Evolutionary conservation across 805 yeast species (phyloP).

Genomic region (Kodamaea lidongshanica): DNA sequence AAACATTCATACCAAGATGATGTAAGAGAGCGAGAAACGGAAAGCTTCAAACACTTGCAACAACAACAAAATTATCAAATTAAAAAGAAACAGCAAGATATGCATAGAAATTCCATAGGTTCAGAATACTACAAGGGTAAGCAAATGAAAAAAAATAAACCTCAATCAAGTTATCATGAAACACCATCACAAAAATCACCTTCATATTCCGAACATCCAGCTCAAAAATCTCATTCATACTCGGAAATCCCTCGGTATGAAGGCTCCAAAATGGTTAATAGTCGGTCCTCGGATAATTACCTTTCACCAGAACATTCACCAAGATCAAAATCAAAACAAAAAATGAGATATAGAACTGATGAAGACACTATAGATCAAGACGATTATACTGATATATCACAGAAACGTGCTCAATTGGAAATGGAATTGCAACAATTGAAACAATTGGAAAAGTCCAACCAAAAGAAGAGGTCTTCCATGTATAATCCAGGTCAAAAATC

Average conservation of each 20-base stretch:
- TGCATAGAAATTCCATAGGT: constrained; percentile 8
- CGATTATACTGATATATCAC: constrained; percentile 26
- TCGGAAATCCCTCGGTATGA: constrained; percentile 12
- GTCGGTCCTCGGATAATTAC: too few relatives aligned
- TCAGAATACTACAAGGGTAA: constrained; percentile 3
- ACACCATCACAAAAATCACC: constrained; percentile 10
- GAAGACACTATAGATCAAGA: constrained; percentile 8
- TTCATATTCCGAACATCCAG: constrained; percentile 9
- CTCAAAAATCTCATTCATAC: constrained; percentile 14
- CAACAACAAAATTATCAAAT: constrained; percentile 27
- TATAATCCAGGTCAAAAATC: constrained; percentile 5
- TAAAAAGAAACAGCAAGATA: constrained; percentile 13
- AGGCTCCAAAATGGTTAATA: constrained; percentile 15
- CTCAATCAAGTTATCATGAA: constrained; percentile 12
- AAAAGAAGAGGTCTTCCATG: constrained; percentile 2
- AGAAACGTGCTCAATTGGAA: constrained; percentile 35
- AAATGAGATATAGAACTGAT: constrained; percentile 4
- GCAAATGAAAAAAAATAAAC: constrained; percentile 11
- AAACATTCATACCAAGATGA: constrained; percentile 16
- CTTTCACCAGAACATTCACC: constrained; percentile 22
- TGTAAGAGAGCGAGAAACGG: constrained; percentile 26
- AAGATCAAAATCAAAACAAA: constrained; percentile 6
- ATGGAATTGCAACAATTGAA: constrained; percentile 31
- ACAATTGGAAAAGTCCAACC: constrained; percentile 20
- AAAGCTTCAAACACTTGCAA: constrained; percentile 24